phyloP scores from a whole-genome alignment of 1,284 basidiomycete genomes.

The Trametes polyzona region DNA sequence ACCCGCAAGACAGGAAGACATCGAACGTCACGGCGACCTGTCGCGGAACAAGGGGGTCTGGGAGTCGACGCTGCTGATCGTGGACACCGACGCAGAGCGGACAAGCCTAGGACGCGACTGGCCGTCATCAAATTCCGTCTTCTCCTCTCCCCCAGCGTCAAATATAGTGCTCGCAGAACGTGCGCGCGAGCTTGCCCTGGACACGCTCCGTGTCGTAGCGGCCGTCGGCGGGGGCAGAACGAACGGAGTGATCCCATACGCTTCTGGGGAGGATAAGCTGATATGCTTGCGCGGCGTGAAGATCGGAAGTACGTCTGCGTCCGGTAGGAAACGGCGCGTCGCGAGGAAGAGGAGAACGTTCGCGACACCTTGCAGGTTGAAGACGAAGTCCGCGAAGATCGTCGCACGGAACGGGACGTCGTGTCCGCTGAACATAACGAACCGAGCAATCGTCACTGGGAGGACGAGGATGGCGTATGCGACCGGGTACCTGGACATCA shows the following conservation, averaged over 20 bases:
- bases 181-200: not conserved
- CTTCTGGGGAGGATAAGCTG: constrained; percentile 29
- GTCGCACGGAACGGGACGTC: constrained; percentile 37
- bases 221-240: constrained; percentile 21
- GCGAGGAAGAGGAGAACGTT: constrained; percentile 38
- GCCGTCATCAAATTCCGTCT: not conserved
- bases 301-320: constrained; percentile 31
- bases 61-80: constrained; percentile 18
- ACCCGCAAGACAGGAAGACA: too few relatives aligned
- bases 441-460: constrained; percentile 42
- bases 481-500: constrained; percentile 27
- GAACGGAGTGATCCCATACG: constrained; percentile 40
- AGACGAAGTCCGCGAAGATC: constrained; percentile 41
- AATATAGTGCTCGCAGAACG: not conserved
- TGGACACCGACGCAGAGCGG: constrained; percentile 8
- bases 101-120: not conserved
- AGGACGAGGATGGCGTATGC: constrained; percentile 41
- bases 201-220: not conserved
- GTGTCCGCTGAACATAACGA: constrained; percentile 37
- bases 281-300: constrained; percentile 34
- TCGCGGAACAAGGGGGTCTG: constrained; percentile 19
- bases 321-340: constrained; percentile 37
- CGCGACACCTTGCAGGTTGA: constrained; percentile 42
- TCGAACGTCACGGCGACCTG: not conserved
- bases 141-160: not conserved